Percentiles rank a stretch among this genome's conserved stretches.
Conservation (phyloP, 108 stramenopile genomes). For the Fistulifera solaris region DNA sequence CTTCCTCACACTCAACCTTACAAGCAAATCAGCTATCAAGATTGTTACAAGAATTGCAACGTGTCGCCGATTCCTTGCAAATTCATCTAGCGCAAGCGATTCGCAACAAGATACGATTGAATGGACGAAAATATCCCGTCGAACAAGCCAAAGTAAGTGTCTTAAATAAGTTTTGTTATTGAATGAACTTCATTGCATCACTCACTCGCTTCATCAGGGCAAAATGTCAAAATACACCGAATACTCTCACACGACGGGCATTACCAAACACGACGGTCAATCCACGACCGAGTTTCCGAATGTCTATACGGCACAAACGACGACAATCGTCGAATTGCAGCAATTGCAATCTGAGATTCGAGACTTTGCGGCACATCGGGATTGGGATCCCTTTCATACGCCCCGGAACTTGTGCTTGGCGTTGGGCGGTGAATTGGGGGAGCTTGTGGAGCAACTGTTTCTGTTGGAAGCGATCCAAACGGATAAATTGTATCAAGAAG, state of each 20-base stretch:
- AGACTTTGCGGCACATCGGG: slow-evolving; percentile 53
- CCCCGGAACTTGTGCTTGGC: slow-evolving; percentile 83
- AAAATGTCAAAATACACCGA: slow-evolving; percentile 67
- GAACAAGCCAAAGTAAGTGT: slow-evolving; percentile 61
- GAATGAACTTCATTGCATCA: neutral
- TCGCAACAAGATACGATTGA: slow-evolving; percentile 64
- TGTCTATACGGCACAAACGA: neutral
- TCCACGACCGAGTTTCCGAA: slow-evolving; percentile 19
- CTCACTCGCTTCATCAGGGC: slow-evolving; percentile 22
- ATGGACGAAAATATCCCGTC: slow-evolving; percentile 76
- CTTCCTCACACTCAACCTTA: too few species aligned
- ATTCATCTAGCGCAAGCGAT: slow-evolving; percentile 15
- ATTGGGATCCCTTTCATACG: slow-evolving; percentile 75
- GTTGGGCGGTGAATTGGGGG: slow-evolving; percentile 85
- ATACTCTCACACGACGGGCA: slow-evolving; percentile 65
- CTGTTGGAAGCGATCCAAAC: slow-evolving; percentile 39
- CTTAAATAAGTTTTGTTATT: neutral
- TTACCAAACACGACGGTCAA: slow-evolving; percentile 68
- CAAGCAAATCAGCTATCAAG: too few species aligned
- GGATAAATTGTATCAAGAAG: slow-evolving; percentile 79
- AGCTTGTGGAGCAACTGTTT: slow-evolving; percentile 75
- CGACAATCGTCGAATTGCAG: neutral
- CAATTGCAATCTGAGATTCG: slow-evolving; percentile 18
- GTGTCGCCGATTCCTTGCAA: too few species aligned
- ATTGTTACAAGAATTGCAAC: too few species aligned